Conservation (phyloP, 257 asterid genomes). For the Jacaranda copaia region DNA sequence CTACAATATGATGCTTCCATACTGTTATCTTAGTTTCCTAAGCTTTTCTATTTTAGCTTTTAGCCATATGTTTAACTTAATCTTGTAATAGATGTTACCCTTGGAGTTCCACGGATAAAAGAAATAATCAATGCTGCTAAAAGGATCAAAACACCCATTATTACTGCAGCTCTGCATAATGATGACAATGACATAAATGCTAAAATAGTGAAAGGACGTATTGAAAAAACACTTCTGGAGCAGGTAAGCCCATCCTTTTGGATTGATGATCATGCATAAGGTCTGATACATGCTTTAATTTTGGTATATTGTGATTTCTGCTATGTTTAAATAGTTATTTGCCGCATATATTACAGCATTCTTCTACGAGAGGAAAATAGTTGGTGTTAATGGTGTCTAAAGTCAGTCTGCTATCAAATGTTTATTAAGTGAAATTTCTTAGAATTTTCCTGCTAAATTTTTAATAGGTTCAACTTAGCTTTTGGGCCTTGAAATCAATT, state of each 20-base stretch:
- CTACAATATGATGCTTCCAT: constrained; percentile 45
- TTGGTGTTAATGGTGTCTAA: constrained; percentile 12
- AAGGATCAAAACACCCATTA: constrained; percentile 85
- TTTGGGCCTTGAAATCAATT: not conserved
- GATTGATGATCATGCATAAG: constrained; percentile 2
- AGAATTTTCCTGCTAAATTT: constrained; percentile 4
- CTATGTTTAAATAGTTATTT: constrained; percentile 6
- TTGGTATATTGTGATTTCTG: not conserved
- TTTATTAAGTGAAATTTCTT: not conserved
- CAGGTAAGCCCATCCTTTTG: constrained; percentile 61
- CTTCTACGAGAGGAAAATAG: not conserved
- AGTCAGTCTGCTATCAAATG: constrained; percentile 20
- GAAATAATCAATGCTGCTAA: constrained; percentile 91
- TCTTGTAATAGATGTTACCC: constrained; percentile 80
- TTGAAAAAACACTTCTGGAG: constrained; percentile 83
- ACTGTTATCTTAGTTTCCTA: constrained; percentile 21
- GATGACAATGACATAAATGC: constrained; percentile 56
- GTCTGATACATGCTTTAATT: constrained; percentile 8
- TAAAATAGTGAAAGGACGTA: constrained; percentile 74
- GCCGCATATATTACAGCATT: not conserved
- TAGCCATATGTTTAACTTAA: constrained; percentile 53
- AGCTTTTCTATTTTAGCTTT: constrained; percentile 30
- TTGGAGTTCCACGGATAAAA: constrained; percentile 94
- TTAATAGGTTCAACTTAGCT: not conserved
- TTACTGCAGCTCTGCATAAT: constrained; percentile 64